Percentiles rank a stretch among this genome's conserved stretches.
Conservation (phyloP, 805 yeast species). For the Wickerhamiella brachini region DNA sequence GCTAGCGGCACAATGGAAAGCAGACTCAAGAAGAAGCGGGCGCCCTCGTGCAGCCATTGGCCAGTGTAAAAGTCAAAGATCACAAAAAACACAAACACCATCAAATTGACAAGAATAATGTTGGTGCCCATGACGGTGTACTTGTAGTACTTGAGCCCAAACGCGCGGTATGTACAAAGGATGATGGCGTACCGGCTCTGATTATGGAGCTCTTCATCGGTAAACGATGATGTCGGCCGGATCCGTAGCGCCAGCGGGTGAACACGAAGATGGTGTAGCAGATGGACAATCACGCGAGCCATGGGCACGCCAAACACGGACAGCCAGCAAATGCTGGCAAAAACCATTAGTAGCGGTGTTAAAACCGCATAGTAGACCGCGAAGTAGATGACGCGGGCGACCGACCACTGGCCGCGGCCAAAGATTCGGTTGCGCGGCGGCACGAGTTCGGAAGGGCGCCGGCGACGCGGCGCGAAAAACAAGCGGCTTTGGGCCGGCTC, state of each 20-base stretch:
- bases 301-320: constrained; percentile 84
- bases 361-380: constrained; percentile 51
- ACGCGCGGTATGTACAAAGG: constrained; percentile 81
- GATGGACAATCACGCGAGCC: constrained; percentile 60
- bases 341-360: constrained; percentile 47
- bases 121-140: constrained; percentile 95
- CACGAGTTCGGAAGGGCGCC: constrained; percentile 13
- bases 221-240: constrained; percentile 31
- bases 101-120: constrained; percentile 75
- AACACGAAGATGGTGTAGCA: constrained; percentile 66
- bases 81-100: constrained; percentile 67
- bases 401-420: constrained; percentile 86
- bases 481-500: constrained; percentile 38
- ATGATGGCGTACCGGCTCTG: constrained; percentile 31
- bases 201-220: constrained; percentile 32
- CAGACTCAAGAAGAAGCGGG: constrained; percentile 62
- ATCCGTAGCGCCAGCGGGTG: constrained; percentile 85
- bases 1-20: constrained; percentile 86
- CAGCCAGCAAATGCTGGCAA: constrained; percentile 61
- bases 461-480: constrained; percentile 52
- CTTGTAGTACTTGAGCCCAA: constrained; percentile 88
- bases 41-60: constrained; percentile 35
- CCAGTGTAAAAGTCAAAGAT: constrained; percentile 62
- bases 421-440: constrained; percentile 37
- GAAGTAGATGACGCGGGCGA: constrained; percentile 69